Percentiles rank a stretch among this genome's conserved stretches.
Conservation (phyloP, 2,329 filamentous ascomycete species). For the Alternaria metachromatica region DNA sequence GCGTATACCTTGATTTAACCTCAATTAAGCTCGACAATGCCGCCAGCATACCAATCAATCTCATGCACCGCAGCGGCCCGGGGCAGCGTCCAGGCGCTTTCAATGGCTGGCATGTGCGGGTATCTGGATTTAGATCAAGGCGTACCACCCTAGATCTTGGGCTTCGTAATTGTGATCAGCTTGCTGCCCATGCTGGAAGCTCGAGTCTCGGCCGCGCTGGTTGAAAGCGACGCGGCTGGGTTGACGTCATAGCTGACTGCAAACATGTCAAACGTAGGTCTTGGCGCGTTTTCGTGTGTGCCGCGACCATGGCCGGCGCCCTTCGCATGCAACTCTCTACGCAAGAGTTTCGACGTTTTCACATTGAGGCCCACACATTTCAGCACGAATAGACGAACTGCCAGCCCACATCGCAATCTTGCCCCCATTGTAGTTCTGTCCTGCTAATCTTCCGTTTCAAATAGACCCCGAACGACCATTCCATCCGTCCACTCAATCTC, state of each 20-base stretch:
- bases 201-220: not conserved
- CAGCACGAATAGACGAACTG: not conserved
- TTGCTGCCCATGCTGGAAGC: not conserved
- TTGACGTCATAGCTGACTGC: constrained; percentile 5
- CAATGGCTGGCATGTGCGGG: not conserved
- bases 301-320: not conserved
- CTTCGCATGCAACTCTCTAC: not conserved
- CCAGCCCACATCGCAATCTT: not conserved
- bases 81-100: not conserved
- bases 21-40: not conserved
- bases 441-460: not conserved
- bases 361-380: not conserved
- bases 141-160: not conserved
- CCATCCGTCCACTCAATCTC: not conserved
- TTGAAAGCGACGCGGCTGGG: constrained; percentile 1
- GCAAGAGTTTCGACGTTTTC: not conserved
- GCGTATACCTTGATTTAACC: constrained; percentile 5
- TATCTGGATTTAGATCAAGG: not conserved
- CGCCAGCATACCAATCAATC: not conserved
- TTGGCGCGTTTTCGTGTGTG: not conserved
- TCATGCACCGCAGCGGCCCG: not conserved
- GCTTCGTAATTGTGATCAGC: not conserved
- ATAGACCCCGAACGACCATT: not conserved
- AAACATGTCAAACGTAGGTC: constrained; percentile 1
- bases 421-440: not conserved